Evolutionary conservation across 176 grass and related monocot species (phyloP).

Genomic region (Stipa capillata): DNA sequence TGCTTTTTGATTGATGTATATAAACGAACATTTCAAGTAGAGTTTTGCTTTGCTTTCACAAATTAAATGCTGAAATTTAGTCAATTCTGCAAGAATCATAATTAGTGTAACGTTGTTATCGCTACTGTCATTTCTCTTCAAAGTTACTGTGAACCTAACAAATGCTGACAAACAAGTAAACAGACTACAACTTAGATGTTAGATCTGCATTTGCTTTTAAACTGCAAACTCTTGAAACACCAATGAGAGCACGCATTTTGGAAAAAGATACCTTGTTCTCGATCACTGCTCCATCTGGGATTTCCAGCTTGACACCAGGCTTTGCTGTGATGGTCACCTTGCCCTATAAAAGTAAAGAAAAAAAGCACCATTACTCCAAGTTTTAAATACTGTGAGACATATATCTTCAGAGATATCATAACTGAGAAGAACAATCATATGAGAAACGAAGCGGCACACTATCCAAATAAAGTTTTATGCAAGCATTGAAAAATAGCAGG

Average conservation of each 20-base stretch:
- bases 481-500: constrained; percentile 12
- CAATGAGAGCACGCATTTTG: not conserved
- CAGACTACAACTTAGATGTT: not conserved
- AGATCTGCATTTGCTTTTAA: not conserved
- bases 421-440: not conserved
- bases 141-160: not conserved
- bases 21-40: not conserved
- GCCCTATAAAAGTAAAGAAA: constrained; percentile 31
- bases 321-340: constrained; percentile 71
- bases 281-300: constrained; percentile 58
- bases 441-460: not conserved
- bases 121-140: not conserved
- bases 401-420: not conserved
- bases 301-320: constrained; percentile 60
- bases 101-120: not conserved
- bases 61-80: not conserved
- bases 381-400: not conserved
- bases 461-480: not conserved
- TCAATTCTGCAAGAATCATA: not conserved
- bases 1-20: not conserved
- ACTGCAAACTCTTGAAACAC: not conserved
- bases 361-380: not conserved
- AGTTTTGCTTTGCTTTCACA: not conserved
- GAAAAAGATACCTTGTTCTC: constrained; percentile 59
- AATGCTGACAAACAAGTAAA: not conserved